phyloP scores from a whole-genome alignment of 164 flowering plant genomes.

The Piper longum region DNA sequence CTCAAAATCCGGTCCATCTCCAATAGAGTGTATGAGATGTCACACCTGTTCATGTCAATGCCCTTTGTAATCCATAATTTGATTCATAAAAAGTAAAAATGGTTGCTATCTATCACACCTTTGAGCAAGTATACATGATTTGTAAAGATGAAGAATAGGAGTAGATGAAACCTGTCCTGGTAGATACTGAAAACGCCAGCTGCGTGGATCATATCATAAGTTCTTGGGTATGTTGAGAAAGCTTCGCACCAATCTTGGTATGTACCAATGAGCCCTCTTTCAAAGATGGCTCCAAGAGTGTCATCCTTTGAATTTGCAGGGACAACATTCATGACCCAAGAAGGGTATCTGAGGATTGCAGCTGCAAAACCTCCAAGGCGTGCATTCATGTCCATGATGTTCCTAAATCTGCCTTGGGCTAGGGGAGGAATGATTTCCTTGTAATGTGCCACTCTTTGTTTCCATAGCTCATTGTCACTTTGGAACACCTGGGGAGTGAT shows the following conservation, averaged over 20 bases:
- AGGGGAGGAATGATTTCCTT: slow-evolving; percentile 33
- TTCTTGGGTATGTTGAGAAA: slow-evolving; percentile 92
- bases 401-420: slow-evolving; percentile 48
- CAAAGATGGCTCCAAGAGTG: slow-evolving; percentile 73
- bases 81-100: neutral
- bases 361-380: slow-evolving; percentile 91
- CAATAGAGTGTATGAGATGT: slow-evolving; percentile 59
- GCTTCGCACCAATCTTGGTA: slow-evolving; percentile 99
- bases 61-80: neutral
- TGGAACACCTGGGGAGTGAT: slow-evolving; percentile 42
- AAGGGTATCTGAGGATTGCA: slow-evolving; percentile 53
- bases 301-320: slow-evolving; percentile 56
- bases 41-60: slow-evolving; percentile 42
- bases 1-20: slow-evolving; percentile 97
- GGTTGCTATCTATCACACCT: neutral
- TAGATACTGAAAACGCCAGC: slow-evolving; percentile 60
- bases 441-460: slow-evolving; percentile 51
- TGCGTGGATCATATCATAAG: slow-evolving; percentile 94
- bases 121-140: neutral
- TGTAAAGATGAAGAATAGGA: neutral
- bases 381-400: slow-evolving; percentile 97
- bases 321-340: slow-evolving; percentile 98
- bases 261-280: slow-evolving; percentile 83
- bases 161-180: slow-evolving; percentile 49
- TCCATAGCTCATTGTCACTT: slow-evolving; percentile 73